Conservation (phyloP, 371 early-diverging fungal species). For the Polyrhizophydium stewartii region DNA sequence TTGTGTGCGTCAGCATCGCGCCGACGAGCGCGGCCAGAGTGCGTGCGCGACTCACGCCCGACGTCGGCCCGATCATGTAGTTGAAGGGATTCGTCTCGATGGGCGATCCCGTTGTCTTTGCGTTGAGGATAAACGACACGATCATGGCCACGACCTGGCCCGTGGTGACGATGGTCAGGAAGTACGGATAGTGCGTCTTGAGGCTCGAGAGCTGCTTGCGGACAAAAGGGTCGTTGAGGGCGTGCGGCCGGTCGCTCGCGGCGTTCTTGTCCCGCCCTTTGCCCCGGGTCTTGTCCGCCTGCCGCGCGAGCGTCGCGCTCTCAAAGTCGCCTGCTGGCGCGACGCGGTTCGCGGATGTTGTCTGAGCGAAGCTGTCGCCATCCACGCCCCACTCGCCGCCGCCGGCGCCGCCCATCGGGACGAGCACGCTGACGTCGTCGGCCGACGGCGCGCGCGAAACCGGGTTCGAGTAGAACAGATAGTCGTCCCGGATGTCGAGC, state of each 20-base stretch:
- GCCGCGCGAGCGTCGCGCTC: constrained; percentile 5
- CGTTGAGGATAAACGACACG: constrained; percentile 27
- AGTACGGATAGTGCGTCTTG: constrained; percentile 16
- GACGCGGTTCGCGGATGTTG: not conserved
- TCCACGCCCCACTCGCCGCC: not conserved
- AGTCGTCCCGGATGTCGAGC: constrained; percentile 6
- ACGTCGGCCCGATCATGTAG: constrained; percentile 44
- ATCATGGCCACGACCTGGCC: not conserved
- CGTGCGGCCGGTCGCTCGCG: not conserved
- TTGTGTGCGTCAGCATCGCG: no score
- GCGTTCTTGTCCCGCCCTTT: not conserved
- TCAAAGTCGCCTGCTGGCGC: not conserved
- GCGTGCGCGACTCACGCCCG: constrained; percentile 22
- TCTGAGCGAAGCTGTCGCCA: no score
- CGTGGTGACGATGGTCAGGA: not conserved
- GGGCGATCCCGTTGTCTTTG: constrained; percentile 25
- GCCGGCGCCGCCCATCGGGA: not conserved
- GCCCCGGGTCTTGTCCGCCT: not conserved
- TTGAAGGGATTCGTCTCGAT: constrained; percentile 45
- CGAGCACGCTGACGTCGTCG: not conserved
- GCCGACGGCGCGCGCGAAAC: constrained; percentile 3
- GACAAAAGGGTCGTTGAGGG: constrained; percentile 32
- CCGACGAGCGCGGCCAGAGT: no score
- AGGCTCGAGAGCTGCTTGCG: constrained; percentile 26
- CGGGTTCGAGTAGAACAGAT: constrained; percentile 18